Base-by-base conservation (phyloP, 176 grass and related monocot genomes). In the Cenchrus purpureus region DNA sequence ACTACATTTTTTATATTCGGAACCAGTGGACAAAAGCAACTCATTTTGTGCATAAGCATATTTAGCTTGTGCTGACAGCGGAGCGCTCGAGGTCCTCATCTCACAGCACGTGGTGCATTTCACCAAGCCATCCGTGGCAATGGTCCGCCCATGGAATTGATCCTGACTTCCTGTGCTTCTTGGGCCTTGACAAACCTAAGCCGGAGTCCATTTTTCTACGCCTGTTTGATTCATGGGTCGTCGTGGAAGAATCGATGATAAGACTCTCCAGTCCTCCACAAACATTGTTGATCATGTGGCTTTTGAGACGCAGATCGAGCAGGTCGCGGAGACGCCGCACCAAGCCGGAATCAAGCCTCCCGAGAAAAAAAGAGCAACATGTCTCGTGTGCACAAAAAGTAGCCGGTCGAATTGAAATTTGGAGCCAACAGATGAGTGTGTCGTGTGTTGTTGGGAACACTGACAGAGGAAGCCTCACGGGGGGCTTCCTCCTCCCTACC, bases 41-140 rank as follows among this genome's bases (percentile, higher is more conserved):
- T 12, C 17, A 69, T 12, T 20, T 20, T 19, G 2, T 0, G 19
- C 57, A 40, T 65, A 71, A 0, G 19, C 57, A 40, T 65, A 71
- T 3, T n/a, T 28, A 46, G 16, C 15, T 73, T n/a, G 46, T 45
- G 67, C 44, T 51, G 3, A 20, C 52, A 12, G 45, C 61, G 5
- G 79, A 37, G 2, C 10, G 54, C 25, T 58, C 12, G 16, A 63
- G 42, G 57, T 55, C 72, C 50, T 28, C 15, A 12, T 68, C 42
- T 15, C 17, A 37, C 16, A 14, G 71, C 86, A 88, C 75, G 87
- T 84, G 87, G 87, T 79, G 40, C 87, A 88, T 88, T 84, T 84
- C 75, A 84, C 65, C 79, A 11, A 8, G 70, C 49, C 54, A 51
- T 8, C 6, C 32, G 54, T 1, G 50, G 11, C 25, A 32, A 2